Evolutionary conservation across 2,329 filamentous ascomycete species (phyloP), one percentile per base, ranked within the genome.

Genomic region (Sporothrix euskadiensis): DNA sequence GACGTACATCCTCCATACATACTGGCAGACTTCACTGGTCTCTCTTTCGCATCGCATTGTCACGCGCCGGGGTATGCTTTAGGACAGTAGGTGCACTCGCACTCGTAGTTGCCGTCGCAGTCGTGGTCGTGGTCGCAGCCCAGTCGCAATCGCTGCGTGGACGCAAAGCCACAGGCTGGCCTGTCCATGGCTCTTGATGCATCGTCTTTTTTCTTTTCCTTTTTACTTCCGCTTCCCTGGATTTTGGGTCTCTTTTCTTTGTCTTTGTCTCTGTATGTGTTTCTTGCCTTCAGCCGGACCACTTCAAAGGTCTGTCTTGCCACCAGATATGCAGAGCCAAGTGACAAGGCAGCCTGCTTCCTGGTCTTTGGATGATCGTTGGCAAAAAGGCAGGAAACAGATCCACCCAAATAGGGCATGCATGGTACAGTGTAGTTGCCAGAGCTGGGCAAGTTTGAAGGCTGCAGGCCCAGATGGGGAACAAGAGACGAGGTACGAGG

Each of bases 261-360:
- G 41, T 66, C 8, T n/a, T 3, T 16, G 59, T 63, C 57, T 63
- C 59, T 63, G 35, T 63, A 35, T 14, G 66, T 39, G 30, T 70
- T 70, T 57, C 68, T 65, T 70, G 35, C n/a, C 32, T 70, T 70
- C 52, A 70, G 68, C 68, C 68, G 68, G 68, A 59, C 68, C 52
- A 65, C 19, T 19, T 41, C 9, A 5, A 14, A 19, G 4, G 3
- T 22, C 59, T 65, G 26, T 39, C 19, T 26, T 65, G 59, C n/a
- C 56, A 59, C 14, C 30, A 59, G 10, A 22, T 16, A 41, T 35
- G 3, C 61, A 30, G 61, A 30, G 30, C 14, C 57, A 19, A 66
- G 61, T 66, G 61, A 66, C 16, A 39, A 66, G 39, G n/a, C 22
- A 30, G 39, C 30, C 35, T 41, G 47, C 54, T 71, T 39, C 54